These are phyloP conservation scores for Hsuehochloa calcarea DNA, from an alignment of 176 grass and related monocot species.

Conservation along the genomic window DNA sequence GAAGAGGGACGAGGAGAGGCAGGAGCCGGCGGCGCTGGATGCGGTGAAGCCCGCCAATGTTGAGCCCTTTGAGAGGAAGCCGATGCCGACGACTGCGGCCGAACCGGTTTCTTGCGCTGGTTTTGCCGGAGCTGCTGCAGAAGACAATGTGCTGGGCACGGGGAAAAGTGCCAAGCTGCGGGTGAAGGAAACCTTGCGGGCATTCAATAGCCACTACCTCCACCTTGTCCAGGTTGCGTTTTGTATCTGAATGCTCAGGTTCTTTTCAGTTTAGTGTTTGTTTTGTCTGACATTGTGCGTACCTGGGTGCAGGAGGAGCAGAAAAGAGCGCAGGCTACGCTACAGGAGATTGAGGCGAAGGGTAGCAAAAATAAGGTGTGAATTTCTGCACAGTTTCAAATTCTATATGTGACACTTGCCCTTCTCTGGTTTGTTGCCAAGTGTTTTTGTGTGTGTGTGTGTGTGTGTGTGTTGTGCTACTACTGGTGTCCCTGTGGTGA, in stretches of 20 bases:
- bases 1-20: slow-evolving; percentile 40
- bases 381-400: neutral
- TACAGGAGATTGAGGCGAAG: slow-evolving; percentile 43
- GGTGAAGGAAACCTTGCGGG: slow-evolving; percentile 67
- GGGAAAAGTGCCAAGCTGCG: slow-evolving; percentile 57
- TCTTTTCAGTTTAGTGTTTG: neutral
- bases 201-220: slow-evolving; percentile 74
- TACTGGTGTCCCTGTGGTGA: neutral
- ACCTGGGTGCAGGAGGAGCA: slow-evolving; percentile 45
- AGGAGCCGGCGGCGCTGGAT: neutral
- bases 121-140: neutral
- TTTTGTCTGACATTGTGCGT: neutral
- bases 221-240: slow-evolving; percentile 65
- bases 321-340: slow-evolving; percentile 38
- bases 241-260: neutral
- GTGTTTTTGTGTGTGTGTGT: neutral
- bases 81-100: neutral
- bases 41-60: neutral
- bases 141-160: slow-evolving; percentile 9
- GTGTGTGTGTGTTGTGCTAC: neutral
- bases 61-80: slow-evolving; percentile 15
- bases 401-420: neutral
- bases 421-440: neutral
- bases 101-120: slow-evolving; percentile 10
- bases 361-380: slow-evolving; percentile 29